These are phyloP conservation scores for Cercospora sp. DNA, from an alignment of 2,329 filamentous ascomycete genomes.

Conservation along the genomic window DNA sequence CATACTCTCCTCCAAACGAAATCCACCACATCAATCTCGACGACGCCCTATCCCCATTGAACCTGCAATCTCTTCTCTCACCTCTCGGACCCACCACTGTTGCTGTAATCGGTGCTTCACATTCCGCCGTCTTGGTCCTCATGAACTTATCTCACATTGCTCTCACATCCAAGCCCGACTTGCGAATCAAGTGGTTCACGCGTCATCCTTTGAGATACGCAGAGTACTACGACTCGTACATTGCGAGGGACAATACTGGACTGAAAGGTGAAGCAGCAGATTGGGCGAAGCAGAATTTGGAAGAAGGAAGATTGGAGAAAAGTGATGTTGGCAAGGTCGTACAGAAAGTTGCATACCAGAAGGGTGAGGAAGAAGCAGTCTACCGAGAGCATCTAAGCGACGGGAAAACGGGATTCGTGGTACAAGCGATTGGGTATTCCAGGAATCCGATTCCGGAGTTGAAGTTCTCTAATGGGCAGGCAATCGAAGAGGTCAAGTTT, in stretches of 20 bases:
- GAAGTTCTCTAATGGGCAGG: constrained; percentile 33
- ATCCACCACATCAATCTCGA: constrained; percentile 56
- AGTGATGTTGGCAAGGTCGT: constrained; percentile 50
- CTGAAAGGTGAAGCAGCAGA: constrained; percentile 62
- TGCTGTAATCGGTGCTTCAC: constrained; percentile 62
- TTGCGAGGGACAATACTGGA: constrained; percentile 64
- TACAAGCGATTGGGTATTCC: constrained; percentile 62
- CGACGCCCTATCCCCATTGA: constrained; percentile 55
- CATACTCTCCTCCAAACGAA: constrained; percentile 40
- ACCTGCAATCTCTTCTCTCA: constrained; percentile 46
- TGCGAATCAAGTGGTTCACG: constrained; percentile 63
- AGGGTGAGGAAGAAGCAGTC: constrained; percentile 51
- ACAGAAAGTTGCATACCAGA: constrained; percentile 43
- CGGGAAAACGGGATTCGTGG: constrained; percentile 50
- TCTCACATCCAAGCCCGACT: constrained; percentile 51
- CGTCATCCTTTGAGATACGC: constrained; percentile 62
- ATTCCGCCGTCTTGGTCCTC: constrained; percentile 63
- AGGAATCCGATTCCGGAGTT: constrained; percentile 53
- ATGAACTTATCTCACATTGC: constrained; percentile 60
- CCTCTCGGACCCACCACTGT: constrained; percentile 47
- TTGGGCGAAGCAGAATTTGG: constrained; percentile 61
- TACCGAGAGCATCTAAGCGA: constrained; percentile 51
- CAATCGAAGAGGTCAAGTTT: constrained; percentile 44
- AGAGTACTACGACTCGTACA: constrained; percentile 63
- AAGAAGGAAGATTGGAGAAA: constrained; percentile 49